Conservation (phyloP, 2,329 filamentous ascomycete species). For the Colletotrichum echinochloae region DNA sequence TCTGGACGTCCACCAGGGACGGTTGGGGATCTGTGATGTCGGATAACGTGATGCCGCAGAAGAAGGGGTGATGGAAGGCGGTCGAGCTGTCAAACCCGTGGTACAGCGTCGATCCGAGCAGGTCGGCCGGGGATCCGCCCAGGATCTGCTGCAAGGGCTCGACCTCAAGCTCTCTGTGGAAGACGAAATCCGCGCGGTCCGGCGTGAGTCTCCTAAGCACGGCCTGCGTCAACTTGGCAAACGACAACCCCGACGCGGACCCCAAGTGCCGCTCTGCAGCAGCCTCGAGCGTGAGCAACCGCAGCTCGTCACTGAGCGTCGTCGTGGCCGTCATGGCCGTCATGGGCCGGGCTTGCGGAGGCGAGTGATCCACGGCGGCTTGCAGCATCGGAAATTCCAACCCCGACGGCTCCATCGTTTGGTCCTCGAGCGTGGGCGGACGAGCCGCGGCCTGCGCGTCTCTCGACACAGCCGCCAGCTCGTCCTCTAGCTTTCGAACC, state of each 20-base stretch:
- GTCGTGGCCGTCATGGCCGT: slow-evolving; percentile 42
- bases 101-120: slow-evolving; percentile 44
- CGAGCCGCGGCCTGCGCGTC: background rate
- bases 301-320: slow-evolving; percentile 51
- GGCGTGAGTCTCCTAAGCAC: slow-evolving; percentile 56
- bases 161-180: slow-evolving; percentile 37
- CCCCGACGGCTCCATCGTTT: background rate
- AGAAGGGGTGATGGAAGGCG: slow-evolving; percentile 46
- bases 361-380: background rate
- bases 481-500: background rate
- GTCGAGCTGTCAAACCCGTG: slow-evolving; percentile 44
- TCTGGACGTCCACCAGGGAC: slow-evolving; percentile 39
- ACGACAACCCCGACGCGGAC: slow-evolving; percentile 57
- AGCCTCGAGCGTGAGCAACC: slow-evolving; percentile 55
- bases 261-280: slow-evolving; percentile 58
- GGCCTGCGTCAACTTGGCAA: slow-evolving; percentile 57
- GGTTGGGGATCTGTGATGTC: slow-evolving; percentile 45
- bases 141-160: background rate
- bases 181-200: slow-evolving; percentile 57
- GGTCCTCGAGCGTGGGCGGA: background rate
- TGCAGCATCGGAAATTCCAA: background rate
- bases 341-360: slow-evolving; percentile 26
- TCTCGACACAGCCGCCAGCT: background rate
- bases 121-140: slow-evolving; percentile 38
- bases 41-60: slow-evolving; percentile 47